Conservation (phyloP, 345 rosid genomes). For the Populus ilicifolia region DNA sequence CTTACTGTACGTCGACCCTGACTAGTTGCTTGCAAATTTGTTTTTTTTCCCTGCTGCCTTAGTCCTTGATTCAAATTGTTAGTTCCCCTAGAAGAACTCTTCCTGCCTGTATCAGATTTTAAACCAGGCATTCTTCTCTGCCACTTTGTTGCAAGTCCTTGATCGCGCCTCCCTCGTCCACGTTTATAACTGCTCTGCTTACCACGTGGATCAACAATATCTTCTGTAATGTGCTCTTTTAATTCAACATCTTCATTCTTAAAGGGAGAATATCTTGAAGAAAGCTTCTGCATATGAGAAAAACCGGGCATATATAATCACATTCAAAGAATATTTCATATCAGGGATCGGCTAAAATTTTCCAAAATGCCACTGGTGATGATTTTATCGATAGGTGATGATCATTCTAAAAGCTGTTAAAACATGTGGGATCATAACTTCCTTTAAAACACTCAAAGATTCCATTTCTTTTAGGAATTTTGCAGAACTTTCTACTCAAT, state of each 20-base stretch:
- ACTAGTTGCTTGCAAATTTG: slow-evolving; percentile 45
- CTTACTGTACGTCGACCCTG: slow-evolving; percentile 83
- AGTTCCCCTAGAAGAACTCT: slow-evolving; percentile 29
- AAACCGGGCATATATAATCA: background rate
- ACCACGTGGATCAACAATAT: slow-evolving; percentile 29
- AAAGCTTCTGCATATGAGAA: slow-evolving; percentile 50
- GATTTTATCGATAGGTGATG: background rate
- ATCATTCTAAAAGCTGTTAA: too few species aligned
- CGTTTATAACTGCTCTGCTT: slow-evolving; percentile 53
- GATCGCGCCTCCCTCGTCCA: slow-evolving; percentile 51
- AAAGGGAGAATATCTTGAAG: slow-evolving; percentile 36
- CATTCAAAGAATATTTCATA: background rate
- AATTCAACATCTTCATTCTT: slow-evolving; percentile 49
- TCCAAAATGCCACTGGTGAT: background rate
- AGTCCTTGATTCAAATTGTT: slow-evolving; percentile 36
- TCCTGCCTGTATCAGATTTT: slow-evolving; percentile 35
- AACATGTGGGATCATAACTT: background rate
- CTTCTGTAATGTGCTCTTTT: slow-evolving; percentile 31
- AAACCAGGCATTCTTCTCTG: slow-evolving; percentile 45
- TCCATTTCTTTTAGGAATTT: too few species aligned
- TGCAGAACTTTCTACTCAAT: too few species aligned
- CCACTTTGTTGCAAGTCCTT: slow-evolving; percentile 46
- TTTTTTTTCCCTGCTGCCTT: slow-evolving; percentile 43
- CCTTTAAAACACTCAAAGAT: background rate
- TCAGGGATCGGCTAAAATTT: background rate